Base-by-base conservation (phyloP, 83 land plant genomes). In the Picea engelmannii region DNA sequence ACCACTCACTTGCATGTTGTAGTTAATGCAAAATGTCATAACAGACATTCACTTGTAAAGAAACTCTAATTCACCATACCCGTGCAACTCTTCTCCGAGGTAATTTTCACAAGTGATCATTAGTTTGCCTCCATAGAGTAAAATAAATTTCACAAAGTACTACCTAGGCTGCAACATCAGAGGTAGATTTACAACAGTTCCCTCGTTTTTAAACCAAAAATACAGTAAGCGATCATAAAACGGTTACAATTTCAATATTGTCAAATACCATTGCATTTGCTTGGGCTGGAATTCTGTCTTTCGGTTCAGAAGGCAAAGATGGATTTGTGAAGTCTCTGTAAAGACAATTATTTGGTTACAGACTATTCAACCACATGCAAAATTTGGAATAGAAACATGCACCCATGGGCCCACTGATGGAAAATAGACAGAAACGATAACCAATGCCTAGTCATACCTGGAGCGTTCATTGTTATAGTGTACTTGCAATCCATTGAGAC, bases 391-490 rank as follows among this genome's bases (percentile, higher is more conserved):
- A 35, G 4, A 18, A 78, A 27, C 35, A 21, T 20, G 61, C 25
- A 18, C 24, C 27, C 23, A 78, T 78, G 5, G 58, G n/a, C 58
- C 20, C 40, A 59, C n/a, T 23, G 62, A 59, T 78, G 13, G 21
- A 52, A 42, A 4, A 15, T 77, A 49, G 40, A 77, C 59, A 49
- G 59, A 40, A 77, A 47, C 9, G 23, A 62, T 23, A 21, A 80
- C 10, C 31, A 21, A 58, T 13, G 47, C 23, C 49, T 12, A 21
- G 60, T 55, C 79, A 25, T 78, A 97, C 99, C 99, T 95, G 21
- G 99, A 92, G n/a, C 99, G 88, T 12, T 97, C 99, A 88, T 97
- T 97, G 85, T 97, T 97, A 90, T 88, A 92, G 81, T 97, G 91
- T 35, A 97, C 99, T 90, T 97, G 99, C 82, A 97, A 87, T 79